Evolutionary conservation across 1,284 basidiomycete species (phyloP).

Genomic region (Austropuccinia psidii): DNA sequence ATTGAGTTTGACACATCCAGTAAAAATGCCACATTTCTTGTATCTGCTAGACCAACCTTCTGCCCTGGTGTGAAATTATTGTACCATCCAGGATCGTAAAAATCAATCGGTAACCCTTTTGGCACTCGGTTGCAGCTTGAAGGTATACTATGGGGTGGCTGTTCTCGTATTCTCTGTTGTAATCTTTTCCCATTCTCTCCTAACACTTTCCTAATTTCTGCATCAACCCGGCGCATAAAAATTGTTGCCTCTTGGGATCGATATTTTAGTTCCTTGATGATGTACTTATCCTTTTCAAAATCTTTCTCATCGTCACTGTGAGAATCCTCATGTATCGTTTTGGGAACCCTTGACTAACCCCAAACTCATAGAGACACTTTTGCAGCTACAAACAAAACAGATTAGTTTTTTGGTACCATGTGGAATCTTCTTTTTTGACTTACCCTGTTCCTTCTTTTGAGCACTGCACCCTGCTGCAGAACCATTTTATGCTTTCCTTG

Average conservation of each 20-base stretch:
- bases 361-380: background rate
- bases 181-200: no score
- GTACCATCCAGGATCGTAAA: no score
- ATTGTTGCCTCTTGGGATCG: background rate
- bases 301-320: background rate
- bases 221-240: background rate
- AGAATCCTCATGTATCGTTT: background rate
- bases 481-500: background rate
- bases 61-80: no score
- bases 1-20: no score
- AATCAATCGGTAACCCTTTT: no score
- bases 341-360: background rate
- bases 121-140: no score
- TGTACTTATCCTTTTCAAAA: background rate
- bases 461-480: background rate
- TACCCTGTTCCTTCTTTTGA: background rate
- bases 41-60: no score
- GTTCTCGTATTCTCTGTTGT: no score
- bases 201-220: no score
- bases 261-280: background rate
- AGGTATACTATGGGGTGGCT: no score
- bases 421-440: background rate
- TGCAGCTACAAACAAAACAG: background rate
- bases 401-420: background rate
- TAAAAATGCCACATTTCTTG: no score